Percentiles rank a stretch among this genome's conserved stretches.
These are phyloP conservation scores for Lasiodiplodia theobromae DNA, from an alignment of 2,329 filamentous ascomycete genomes.

Conservation along the genomic window DNA sequence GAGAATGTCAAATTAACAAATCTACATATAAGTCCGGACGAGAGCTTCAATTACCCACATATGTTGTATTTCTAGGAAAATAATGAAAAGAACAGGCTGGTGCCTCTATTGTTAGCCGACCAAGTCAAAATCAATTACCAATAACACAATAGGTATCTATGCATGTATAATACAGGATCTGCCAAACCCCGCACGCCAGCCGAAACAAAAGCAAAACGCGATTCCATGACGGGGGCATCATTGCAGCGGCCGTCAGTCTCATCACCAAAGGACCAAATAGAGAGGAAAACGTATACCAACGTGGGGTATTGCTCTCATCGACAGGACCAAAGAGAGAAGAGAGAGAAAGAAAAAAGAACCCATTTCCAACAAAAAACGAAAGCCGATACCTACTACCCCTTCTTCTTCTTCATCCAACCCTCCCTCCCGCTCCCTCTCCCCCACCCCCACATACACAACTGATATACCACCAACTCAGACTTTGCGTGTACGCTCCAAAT, in stretches of 20 bases:
- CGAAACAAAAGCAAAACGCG: not conserved
- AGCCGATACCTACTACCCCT: not conserved
- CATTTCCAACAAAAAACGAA: not conserved
- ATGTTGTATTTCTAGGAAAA: too few species aligned
- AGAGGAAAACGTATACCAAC: conserved; percentile 1
- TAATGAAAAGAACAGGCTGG: too few species aligned
- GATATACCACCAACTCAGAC: not conserved
- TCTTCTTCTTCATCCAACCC: not conserved
- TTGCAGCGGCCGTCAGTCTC: not conserved
- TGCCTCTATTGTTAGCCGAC: too few species aligned
- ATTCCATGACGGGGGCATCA: not conserved
- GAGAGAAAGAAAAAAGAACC: not conserved
- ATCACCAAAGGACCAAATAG: conserved; percentile 1
- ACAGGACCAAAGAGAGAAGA: not conserved
- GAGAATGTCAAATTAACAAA: too few species aligned
- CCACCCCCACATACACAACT: not conserved
- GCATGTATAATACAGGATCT: conserved; percentile 9
- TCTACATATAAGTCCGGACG: too few species aligned
- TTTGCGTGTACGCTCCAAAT: too few species aligned
- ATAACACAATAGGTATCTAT: conserved; percentile 15
- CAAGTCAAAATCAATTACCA: not conserved
- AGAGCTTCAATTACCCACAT: too few species aligned
- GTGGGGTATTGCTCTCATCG: not conserved
- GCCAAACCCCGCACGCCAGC: not conserved
- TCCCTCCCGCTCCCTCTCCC: too few species aligned